Evolutionary conservation across 306 rosid species (phyloP).

Genomic region (Vicia sativa): DNA sequence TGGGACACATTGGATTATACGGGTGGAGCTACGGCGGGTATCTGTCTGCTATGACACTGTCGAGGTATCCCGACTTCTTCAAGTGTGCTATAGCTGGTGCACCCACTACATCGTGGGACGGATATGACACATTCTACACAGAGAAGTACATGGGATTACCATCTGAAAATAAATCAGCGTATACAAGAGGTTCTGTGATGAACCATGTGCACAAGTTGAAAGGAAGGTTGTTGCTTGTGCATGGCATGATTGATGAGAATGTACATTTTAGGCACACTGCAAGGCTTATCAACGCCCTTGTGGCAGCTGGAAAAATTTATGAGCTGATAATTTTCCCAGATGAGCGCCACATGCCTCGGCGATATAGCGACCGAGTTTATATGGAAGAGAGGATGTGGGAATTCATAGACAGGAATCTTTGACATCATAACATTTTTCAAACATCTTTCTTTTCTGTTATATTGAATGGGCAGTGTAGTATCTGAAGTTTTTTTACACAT

Average conservation of each 20-base stretch:
- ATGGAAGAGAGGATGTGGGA: slow-evolving; percentile 99
- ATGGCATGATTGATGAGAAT: slow-evolving; percentile 97
- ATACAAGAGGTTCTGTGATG: slow-evolving; percentile 71
- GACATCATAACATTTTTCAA: slow-evolving; percentile 36
- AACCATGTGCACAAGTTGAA: slow-evolving; percentile 70
- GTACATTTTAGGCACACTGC: slow-evolving; percentile 98
- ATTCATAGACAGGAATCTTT: slow-evolving; percentile 74
- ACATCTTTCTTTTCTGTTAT: slow-evolving; percentile 33
- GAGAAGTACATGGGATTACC: slow-evolving; percentile 98
- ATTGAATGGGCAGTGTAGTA: slow-evolving; percentile 22
- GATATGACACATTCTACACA: slow-evolving; percentile 92
- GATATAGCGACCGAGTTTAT: slow-evolving; percentile 71
- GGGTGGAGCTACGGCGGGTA: slow-evolving; percentile 99
- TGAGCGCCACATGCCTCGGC: slow-evolving; percentile 95
- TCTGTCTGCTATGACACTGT: slow-evolving; percentile 82
- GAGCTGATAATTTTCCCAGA: slow-evolving; percentile 89
- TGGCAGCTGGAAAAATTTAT: slow-evolving; percentile 76
- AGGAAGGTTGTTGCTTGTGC: slow-evolving; percentile 79
- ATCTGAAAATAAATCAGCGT: slow-evolving; percentile 49
- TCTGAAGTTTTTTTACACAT: slow-evolving; percentile 23
- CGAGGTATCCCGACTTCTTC: slow-evolving; percentile 74
- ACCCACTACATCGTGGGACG: slow-evolving; percentile 94
- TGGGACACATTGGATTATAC: slow-evolving; percentile 78
- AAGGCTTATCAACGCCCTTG: slow-evolving; percentile 83
- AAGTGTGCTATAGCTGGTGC: slow-evolving; percentile 84